Evolutionary conservation across 2,329 filamentous ascomycete species (phyloP).

Genomic region (Phaeomoniella chlamydospora): DNA sequence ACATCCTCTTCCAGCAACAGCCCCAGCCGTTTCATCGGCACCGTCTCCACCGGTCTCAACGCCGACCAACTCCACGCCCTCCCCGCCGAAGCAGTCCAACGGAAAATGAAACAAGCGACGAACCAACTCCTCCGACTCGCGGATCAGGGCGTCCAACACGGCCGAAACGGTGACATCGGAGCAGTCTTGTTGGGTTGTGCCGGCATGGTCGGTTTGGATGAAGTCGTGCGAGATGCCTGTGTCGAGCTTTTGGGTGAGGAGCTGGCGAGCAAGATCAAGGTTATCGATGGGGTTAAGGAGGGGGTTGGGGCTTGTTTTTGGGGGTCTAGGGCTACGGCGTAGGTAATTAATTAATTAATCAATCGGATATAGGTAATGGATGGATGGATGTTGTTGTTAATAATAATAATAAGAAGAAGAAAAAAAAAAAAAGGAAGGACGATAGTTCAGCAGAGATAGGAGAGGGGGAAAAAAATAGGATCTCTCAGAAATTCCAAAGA

Average conservation of each 20-base stretch:
- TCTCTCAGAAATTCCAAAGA: neutral
- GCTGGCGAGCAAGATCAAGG: slow-evolving; percentile 43
- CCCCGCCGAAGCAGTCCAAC: slow-evolving; percentile 46
- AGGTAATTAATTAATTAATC: neutral
- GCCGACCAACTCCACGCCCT: slow-evolving; percentile 66
- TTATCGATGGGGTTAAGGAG: slow-evolving; percentile 66
- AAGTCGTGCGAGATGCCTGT: slow-evolving; percentile 57
- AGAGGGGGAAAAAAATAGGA: neutral
- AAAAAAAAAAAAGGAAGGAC: neutral
- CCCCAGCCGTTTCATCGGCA: slow-evolving; percentile 54
- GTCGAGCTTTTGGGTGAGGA: slow-evolving; percentile 47
- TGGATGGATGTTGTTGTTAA: neutral
- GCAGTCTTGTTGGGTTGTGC: slow-evolving; percentile 78
- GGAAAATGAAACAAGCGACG: slow-evolving; percentile 56
- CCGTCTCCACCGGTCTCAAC: slow-evolving; percentile 66
- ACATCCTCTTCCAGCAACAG: slow-evolving; percentile 33
- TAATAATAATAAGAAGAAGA: neutral
- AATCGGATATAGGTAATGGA: neutral
- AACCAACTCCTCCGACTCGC: slow-evolving; percentile 43
- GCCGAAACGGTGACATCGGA: slow-evolving; percentile 32
- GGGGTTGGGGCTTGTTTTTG: slow-evolving; percentile 9
- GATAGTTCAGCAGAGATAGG: neutral
- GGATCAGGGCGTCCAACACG: slow-evolving; percentile 2
- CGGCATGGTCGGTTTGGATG: slow-evolving; percentile 77
- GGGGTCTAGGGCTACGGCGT: neutral